These are phyloP conservation scores for Rutstroemia sp. DNA, from an alignment of 2,329 filamentous ascomycete species.

Conservation along the genomic window DNA sequence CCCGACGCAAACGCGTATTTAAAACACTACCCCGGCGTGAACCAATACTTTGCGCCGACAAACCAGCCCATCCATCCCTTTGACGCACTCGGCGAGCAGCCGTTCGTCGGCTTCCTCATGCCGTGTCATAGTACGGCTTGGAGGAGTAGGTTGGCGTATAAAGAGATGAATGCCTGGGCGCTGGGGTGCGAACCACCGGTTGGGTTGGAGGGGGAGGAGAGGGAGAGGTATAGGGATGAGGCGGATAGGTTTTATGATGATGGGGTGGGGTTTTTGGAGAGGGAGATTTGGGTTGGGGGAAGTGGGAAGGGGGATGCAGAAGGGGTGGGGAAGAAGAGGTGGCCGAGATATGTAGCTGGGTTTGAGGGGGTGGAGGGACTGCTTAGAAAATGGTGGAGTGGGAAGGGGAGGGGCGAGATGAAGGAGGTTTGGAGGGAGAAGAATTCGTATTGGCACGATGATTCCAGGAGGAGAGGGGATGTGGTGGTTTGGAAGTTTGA, in stretches of 20 bases:
- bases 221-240: slow-evolving; percentile 72
- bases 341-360: slow-evolving; percentile 51
- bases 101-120: slow-evolving; percentile 77
- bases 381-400: slow-evolving; percentile 36
- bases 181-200: slow-evolving; percentile 87
- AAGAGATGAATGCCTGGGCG: slow-evolving; percentile 70
- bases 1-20: slow-evolving; percentile 10
- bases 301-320: slow-evolving; percentile 15
- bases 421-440: slow-evolving; percentile 42
- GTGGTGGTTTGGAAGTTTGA: slow-evolving; percentile 51
- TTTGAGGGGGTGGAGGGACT: slow-evolving; percentile 50
- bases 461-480: slow-evolving; percentile 47
- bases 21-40: not conserved
- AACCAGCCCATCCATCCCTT: not conserved
- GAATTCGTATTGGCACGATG: slow-evolving; percentile 58
- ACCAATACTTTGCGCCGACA: not conserved
- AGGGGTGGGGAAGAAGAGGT: slow-evolving; percentile 15
- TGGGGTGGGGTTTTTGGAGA: slow-evolving; percentile 47
- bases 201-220: slow-evolving; percentile 50
- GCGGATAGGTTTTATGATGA: slow-evolving; percentile 81
- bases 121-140: slow-evolving; percentile 96
- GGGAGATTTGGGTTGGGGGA: slow-evolving; percentile 26
- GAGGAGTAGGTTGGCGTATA: slow-evolving; percentile 78
- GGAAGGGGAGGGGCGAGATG: slow-evolving; percentile 36
- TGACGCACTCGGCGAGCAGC: slow-evolving; percentile 18